phyloP scores from a whole-genome alignment of 805 yeast species.

The Metschnikowia similis region DNA sequence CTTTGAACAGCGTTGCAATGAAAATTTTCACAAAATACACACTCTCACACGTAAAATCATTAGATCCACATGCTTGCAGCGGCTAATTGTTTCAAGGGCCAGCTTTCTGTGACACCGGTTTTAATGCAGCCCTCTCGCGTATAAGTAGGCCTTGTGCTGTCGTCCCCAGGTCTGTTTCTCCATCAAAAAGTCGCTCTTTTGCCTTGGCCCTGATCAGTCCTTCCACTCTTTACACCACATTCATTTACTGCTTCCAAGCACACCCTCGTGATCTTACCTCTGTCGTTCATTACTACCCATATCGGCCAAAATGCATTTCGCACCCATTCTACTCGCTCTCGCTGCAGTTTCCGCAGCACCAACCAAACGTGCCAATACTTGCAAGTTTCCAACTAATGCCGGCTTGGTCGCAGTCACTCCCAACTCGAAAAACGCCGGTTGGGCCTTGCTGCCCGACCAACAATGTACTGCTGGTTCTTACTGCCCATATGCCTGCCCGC shows the following conservation, averaged over 20 bases:
- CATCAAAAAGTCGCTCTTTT: not conserved
- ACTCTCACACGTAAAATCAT: not conserved
- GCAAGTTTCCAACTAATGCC: slow-evolving; percentile 62
- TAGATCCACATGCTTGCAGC: not conserved
- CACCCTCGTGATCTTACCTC: not conserved
- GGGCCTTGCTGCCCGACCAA: slow-evolving; percentile 82
- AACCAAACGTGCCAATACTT: slow-evolving; percentile 38
- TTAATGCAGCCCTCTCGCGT: not conserved
- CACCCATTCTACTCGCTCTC: slow-evolving; percentile 18
- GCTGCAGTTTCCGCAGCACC: slow-evolving; percentile 24
- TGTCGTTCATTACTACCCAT: not conserved
- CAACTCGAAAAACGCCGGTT: slow-evolving; percentile 62
- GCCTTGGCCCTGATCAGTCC: not conserved
- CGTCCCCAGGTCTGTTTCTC: not conserved
- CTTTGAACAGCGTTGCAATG: not conserved
- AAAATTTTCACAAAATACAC: not conserved
- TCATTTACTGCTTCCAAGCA: not conserved
- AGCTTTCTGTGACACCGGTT: not conserved
- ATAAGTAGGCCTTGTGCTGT: not conserved
- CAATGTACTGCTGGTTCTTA: slow-evolving; percentile 69
- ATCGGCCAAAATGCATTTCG: slow-evolving; percentile 9
- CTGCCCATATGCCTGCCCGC: slow-evolving; percentile 90
- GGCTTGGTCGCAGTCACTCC: slow-evolving; percentile 71
- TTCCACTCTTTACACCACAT: not conserved
- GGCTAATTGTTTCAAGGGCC: not conserved